phyloP scores from a whole-genome alignment of 306 rosid genomes.

The Potentilla sterilis region DNA sequence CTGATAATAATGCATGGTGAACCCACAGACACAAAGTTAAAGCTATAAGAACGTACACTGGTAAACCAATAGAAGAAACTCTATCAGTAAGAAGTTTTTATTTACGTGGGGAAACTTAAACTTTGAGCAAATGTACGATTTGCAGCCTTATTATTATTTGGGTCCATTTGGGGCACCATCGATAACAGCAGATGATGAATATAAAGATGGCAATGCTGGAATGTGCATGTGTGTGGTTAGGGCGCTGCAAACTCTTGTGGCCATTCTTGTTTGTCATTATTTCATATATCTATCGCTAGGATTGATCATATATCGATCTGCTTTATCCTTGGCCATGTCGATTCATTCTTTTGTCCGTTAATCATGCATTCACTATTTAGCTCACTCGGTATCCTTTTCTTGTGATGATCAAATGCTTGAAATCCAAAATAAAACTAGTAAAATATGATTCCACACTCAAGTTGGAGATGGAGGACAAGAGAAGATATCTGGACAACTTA shows the following conservation, averaged over 20 bases:
- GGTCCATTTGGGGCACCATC: background rate
- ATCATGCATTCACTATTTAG: background rate
- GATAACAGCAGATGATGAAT: background rate
- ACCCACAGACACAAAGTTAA: background rate
- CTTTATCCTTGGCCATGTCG: conserved; percentile 1
- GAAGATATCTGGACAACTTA: background rate
- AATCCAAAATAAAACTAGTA: background rate
- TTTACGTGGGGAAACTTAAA: background rate
- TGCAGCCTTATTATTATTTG: background rate
- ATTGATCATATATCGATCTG: background rate
- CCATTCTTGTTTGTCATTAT: background rate
- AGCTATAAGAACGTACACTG: background rate
- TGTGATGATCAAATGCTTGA: background rate
- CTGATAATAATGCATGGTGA: background rate
- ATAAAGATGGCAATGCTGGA: background rate
- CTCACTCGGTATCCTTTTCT: background rate
- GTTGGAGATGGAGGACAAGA: background rate
- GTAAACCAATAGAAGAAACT: background rate
- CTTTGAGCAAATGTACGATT: background rate
- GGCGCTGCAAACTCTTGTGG: conserved; percentile 11
- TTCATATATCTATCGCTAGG: background rate
- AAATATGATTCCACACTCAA: background rate
- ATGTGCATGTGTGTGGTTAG: background rate
- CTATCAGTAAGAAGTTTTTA: background rate
- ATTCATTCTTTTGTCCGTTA: background rate